Percentiles rank a stretch among this genome's conserved stretches.
These are phyloP conservation scores for Cladorrhinum sp. DNA, from an alignment of 2,329 filamentous ascomycete species.

Conservation along the genomic window DNA sequence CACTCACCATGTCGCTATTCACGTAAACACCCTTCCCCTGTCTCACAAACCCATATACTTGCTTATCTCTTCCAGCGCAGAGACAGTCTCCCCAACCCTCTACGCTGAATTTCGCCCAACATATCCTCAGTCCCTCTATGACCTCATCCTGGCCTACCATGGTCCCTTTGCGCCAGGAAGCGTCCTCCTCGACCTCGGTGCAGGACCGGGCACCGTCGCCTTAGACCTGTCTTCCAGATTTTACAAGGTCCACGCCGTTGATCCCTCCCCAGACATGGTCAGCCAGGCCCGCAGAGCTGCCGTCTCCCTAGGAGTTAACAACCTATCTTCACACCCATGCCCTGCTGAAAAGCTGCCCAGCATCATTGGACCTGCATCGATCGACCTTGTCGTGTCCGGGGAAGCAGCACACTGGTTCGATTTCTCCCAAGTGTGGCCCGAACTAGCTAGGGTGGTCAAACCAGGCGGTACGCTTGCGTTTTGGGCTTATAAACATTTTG, in stretches of 20 bases:
- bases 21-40: slow-evolving; percentile 10
- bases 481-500: slow-evolving; percentile 65
- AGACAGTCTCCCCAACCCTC: slow-evolving; percentile 52
- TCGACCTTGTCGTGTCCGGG: slow-evolving; percentile 51
- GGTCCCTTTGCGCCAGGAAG: slow-evolving; percentile 20
- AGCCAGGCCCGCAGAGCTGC: neutral
- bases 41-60: neutral
- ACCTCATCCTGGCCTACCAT: slow-evolving; percentile 54
- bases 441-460: slow-evolving; percentile 52
- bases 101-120: slow-evolving; percentile 60
- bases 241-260: slow-evolving; percentile 48
- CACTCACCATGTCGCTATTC: slow-evolving; percentile 18
- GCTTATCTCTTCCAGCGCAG: slow-evolving; percentile 42
- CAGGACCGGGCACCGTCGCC: slow-evolving; percentile 56
- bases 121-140: slow-evolving; percentile 55
- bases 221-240: slow-evolving; percentile 54
- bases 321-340: neutral
- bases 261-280: slow-evolving; percentile 39
- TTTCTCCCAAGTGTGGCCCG: slow-evolving; percentile 52
- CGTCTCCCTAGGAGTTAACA: too few relatives aligned
- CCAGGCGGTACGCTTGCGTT: slow-evolving; percentile 59
- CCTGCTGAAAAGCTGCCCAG: slow-evolving; percentile 30
- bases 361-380: slow-evolving; percentile 45
- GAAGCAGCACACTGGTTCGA: slow-evolving; percentile 69
- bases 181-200: slow-evolving; percentile 55